Percentiles rank a stretch among this genome's conserved stretches.
These are phyloP conservation scores for Hansenula sp. DNA, from an alignment of 1,139 yeast genomes.

Conservation along the genomic window DNA sequence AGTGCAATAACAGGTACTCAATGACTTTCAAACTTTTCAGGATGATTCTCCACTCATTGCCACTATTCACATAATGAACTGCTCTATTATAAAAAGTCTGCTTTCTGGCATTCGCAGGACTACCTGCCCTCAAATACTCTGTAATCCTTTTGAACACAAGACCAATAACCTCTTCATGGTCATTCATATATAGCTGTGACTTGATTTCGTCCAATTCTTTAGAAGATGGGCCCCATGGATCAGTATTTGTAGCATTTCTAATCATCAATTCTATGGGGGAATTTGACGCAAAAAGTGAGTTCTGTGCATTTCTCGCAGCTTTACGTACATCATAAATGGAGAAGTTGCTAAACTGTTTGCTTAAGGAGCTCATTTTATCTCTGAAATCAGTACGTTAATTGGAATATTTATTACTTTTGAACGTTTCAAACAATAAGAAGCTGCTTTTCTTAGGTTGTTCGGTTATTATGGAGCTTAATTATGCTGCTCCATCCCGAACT, in stretches of 20 bases:
- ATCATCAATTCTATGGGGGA: conserved; percentile 32
- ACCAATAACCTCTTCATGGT: neutral
- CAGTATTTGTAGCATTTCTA: conserved; percentile 41
- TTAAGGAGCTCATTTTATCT: conserved; percentile 25
- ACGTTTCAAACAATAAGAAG: neutral
- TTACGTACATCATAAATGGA: conserved; percentile 33
- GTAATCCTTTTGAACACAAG: neutral
- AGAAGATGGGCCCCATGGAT: conserved; percentile 44
- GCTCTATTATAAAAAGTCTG: conserved; percentile 32
- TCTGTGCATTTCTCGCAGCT: conserved; percentile 27
- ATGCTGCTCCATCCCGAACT: no score
- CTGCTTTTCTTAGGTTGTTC: neutral
- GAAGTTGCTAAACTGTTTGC: conserved; percentile 29
- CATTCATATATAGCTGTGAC: conserved; percentile 20
- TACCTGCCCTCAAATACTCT: conserved; percentile 26
- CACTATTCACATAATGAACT: conserved; percentile 33
- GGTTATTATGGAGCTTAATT: conserved; percentile 1
- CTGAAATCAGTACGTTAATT: neutral
- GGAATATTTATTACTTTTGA: neutral
- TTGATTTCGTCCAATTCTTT: conserved; percentile 33
- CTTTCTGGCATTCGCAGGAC: conserved; percentile 23
- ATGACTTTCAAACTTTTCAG: conserved; percentile 31
- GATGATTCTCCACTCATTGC: conserved; percentile 34
- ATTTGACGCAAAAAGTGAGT: conserved; percentile 9
- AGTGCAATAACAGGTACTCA: conserved; percentile 24